Conservation (phyloP, 768 basidiomycete species). For the Serendipita sp. region DNA sequence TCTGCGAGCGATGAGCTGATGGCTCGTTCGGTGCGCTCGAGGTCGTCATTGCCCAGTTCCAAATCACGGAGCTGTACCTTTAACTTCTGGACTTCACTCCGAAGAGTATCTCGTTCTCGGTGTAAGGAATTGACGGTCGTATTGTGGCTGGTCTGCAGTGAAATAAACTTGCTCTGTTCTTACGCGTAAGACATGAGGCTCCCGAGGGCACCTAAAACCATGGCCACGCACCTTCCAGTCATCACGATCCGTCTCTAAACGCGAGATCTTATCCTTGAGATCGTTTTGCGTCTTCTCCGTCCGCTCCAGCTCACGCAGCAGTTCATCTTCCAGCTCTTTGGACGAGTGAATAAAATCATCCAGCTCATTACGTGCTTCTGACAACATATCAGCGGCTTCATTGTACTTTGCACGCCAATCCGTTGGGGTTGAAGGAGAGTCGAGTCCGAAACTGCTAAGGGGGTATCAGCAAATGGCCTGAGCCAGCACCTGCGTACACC, state of each 20-base stretch:
- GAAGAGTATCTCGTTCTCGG: slow-evolving; percentile 69
- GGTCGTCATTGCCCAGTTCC: slow-evolving; percentile 95
- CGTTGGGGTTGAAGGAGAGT: slow-evolving; percentile 6
- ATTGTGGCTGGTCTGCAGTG: slow-evolving; percentile 78
- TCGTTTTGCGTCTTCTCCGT: slow-evolving; percentile 77
- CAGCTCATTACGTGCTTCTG: slow-evolving; percentile 71
- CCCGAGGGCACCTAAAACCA: neutral
- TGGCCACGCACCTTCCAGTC: slow-evolving; percentile 71
- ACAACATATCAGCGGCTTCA: slow-evolving; percentile 54
- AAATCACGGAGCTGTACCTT: slow-evolving; percentile 71
- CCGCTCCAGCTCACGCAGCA: slow-evolving; percentile 77
- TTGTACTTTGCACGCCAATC: slow-evolving; percentile 18
- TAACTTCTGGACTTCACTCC: slow-evolving; percentile 52
- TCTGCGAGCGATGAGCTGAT: slow-evolving; percentile 69
- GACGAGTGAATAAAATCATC: slow-evolving; percentile 75
- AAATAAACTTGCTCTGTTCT: slow-evolving; percentile 61
- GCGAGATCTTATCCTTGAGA: slow-evolving; percentile 51
- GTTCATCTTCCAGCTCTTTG: slow-evolving; percentile 84
- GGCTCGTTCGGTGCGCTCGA: slow-evolving; percentile 86
- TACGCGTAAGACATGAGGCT: neutral
- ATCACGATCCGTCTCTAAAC: slow-evolving; percentile 60
- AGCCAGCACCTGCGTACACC: neutral
- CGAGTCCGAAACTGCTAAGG: slow-evolving; percentile 7
- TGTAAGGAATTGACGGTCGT: slow-evolving; percentile 82
- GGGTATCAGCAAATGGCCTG: neutral